phyloP scores from a whole-genome alignment of 179 eudicot genomes.

The Spergularia azorica region DNA sequence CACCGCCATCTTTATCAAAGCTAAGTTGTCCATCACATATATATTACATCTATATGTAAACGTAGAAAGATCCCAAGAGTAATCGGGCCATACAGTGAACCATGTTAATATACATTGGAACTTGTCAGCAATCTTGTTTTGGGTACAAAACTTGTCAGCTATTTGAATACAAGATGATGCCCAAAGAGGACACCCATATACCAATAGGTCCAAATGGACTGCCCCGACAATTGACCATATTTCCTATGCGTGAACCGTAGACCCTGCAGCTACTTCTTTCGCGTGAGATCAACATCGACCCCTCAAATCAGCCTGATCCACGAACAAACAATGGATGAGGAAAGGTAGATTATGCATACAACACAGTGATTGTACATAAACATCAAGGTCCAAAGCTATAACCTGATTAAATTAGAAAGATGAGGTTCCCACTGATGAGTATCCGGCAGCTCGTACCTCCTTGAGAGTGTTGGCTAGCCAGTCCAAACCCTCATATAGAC shows the following conservation, averaged over 20 bases:
- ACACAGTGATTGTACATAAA: background rate
- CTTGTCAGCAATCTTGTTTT: slow-evolving; percentile 19
- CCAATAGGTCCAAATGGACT: slow-evolving; percentile 20
- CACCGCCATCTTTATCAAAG: slow-evolving; percentile 1
- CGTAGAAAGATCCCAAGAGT: slow-evolving; percentile 20
- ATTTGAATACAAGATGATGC: slow-evolving; percentile 19
- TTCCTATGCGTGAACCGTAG: slow-evolving; percentile 21
- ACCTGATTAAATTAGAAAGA: slow-evolving; percentile 50
- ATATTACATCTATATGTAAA: background rate
- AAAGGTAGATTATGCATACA: background rate
- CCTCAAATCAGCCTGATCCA: slow-evolving; percentile 23
- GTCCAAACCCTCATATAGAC: slow-evolving; percentile 97
- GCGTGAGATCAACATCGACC: slow-evolving; percentile 8
- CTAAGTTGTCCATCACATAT: slow-evolving; percentile 19
- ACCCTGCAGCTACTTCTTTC: slow-evolving; percentile 16
- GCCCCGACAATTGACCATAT: slow-evolving; percentile 6
- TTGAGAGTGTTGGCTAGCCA: slow-evolving; percentile 96
- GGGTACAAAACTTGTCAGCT: slow-evolving; percentile 24
- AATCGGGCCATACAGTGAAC: slow-evolving; percentile 17
- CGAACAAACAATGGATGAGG: background rate
- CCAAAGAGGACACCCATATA: slow-evolving; percentile 17
- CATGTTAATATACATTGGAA: slow-evolving; percentile 34
- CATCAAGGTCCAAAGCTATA: slow-evolving; percentile 10
- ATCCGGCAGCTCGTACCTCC: slow-evolving; percentile 79
- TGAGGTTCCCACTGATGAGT: slow-evolving; percentile 71